A percentile compares a stretch with the other conserved stretches of the same genome.
Conservation (phyloP, 768 basidiomycete species). For the Candolleomyces eurysporus region DNA sequence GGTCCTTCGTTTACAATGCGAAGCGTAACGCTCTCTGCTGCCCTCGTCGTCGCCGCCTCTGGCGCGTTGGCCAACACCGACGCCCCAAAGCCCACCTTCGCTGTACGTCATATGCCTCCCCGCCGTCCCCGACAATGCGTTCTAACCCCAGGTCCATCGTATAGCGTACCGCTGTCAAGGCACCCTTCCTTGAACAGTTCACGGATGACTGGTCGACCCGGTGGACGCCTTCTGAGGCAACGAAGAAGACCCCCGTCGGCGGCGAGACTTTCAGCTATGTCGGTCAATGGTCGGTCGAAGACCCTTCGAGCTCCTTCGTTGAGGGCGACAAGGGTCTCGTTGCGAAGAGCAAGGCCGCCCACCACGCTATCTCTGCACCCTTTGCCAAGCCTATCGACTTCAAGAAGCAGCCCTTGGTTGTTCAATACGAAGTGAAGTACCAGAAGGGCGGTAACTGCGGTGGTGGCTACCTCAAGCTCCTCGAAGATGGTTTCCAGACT, state of each 20-base stretch:
- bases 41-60: conserved; percentile 66
- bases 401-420: conserved; percentile 80
- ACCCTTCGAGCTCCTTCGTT: conserved; percentile 72
- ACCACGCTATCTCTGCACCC: conserved; percentile 97
- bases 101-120: conserved; percentile 34
- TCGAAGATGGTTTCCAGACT: conserved; percentile 92
- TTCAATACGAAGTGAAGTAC: conserved; percentile 99
- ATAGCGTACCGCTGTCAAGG: conserved; percentile 76
- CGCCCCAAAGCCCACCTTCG: conserved; percentile 62
- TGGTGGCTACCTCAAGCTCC: conserved; percentile 97
- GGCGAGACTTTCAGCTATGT: conserved; percentile 97
- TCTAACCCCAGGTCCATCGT: conserved; percentile 9
- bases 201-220: conserved; percentile 85
- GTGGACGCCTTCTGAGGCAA: conserved; percentile 96
- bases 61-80: conserved; percentile 60
- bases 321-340: conserved; percentile 90
- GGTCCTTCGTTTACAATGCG: conserved; percentile 83
- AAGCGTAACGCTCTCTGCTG: conserved; percentile 76
- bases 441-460: conserved; percentile 99
- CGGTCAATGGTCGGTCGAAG: conserved; percentile 96
- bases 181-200: conserved; percentile 96
- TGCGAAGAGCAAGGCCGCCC: conserved; percentile 94
- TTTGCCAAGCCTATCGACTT: conserved; percentile 79
- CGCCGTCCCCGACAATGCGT: conserved; percentile 9
- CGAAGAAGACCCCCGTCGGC: conserved; percentile 95